Base-by-base conservation (phyloP, 208 protist genomes). In the Leishmania tarentolae region DNA sequence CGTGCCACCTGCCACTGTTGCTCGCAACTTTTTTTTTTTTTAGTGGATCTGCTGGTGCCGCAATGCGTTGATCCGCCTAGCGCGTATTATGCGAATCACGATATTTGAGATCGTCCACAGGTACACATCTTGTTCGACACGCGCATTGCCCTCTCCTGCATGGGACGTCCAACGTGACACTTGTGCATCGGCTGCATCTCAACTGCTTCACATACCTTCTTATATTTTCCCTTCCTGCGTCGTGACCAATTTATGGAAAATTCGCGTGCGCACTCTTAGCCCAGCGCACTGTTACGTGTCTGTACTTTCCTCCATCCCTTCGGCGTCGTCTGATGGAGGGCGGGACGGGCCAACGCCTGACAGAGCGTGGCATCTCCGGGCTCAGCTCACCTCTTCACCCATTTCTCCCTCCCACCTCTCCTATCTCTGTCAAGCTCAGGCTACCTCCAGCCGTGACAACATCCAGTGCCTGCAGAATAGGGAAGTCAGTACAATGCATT, bases 1-100 rank as follows among this genome's bases (percentile, higher is more conserved):
- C 37, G 70, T 99, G 4, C 90, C 99, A 46, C 91, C 93, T 40
- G 92, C 92, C 75, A 97, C 97, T 37, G 99, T 99, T 89, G 97
- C 99, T 83, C 65, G 91, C 15, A 59, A 56, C 52, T 99, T 99
- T 76, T 99, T 99, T 82, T 91, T 99, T 82, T 91, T 98, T 47
- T 98, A 94, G 37, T 97, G 83, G 88, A 90, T 85, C 66, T 99
- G 98, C 86, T 90, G 91, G 86, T 98, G 92, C 94, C 90, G 93
- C 50, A 93, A 98, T 11, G 61, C 86, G 52, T 86, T 97, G 2
- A 95, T 98, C 21, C 96, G 90, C 19, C 35, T 93, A 1, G 91
- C 91, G n/a, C 95, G 84, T 75, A 88, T 95, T 35, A 79, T 86
- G n/a, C 91, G 92, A 31, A 80, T 97, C 5, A 81, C 89, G 31